These are phyloP conservation scores for Tuber brumale DNA, from an alignment of 495 filamentous ascomycete species.

Conservation along the genomic window DNA sequence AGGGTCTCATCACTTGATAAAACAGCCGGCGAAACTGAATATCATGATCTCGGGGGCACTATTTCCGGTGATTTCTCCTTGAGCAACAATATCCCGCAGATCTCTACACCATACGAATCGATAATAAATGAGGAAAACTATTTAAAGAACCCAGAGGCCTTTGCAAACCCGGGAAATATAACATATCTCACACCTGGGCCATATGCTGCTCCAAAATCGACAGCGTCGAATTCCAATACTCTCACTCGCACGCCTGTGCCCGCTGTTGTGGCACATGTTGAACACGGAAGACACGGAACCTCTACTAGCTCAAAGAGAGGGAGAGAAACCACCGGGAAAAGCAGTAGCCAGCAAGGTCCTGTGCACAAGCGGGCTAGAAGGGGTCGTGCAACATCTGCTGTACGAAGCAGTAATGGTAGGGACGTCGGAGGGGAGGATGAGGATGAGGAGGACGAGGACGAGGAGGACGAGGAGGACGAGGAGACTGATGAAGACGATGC, in stretches of 20 bases:
- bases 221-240: neutral
- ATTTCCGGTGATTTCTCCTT: neutral
- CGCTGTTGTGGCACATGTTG: neutral
- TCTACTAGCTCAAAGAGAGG: neutral
- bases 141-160: neutral
- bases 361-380: neutral
- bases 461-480: neutral
- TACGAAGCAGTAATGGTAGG: neutral
- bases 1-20: neutral
- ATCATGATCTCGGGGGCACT: neutral
- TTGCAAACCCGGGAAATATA: too few relatives aligned
- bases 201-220: neutral
- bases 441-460: neutral
- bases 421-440: neutral
- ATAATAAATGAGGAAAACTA: neutral
- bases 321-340: neutral
- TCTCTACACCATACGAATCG: neutral
- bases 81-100: neutral
- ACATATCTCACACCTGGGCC: neutral
- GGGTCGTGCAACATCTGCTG: neutral
- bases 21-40: neutral
- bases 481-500: conserved; percentile 1
- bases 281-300: neutral
- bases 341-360: neutral
- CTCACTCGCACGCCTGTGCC: neutral